phyloP scores from a whole-genome alignment of 2,329 filamentous ascomycete species.

The Penicillium glabrum region DNA sequence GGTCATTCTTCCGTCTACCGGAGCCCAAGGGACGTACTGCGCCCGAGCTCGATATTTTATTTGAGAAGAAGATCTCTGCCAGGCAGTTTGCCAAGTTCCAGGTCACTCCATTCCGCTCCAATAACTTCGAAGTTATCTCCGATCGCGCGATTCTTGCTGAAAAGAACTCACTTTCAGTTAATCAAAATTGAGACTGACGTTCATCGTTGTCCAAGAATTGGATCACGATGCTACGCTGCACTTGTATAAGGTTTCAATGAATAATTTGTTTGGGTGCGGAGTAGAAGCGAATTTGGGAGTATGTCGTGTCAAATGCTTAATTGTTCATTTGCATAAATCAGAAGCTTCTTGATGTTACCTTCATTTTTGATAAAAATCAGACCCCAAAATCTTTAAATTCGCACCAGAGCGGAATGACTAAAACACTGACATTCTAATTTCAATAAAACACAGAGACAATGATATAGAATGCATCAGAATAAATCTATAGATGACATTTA shows the following conservation, averaged over 20 bases:
- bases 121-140: background rate
- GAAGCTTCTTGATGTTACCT: no score
- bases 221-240: background rate
- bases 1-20: slow-evolving; percentile 47
- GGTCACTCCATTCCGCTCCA: background rate
- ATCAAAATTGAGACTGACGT: background rate
- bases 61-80: slow-evolving; percentile 40
- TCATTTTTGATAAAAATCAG: no score
- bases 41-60: slow-evolving; percentile 43
- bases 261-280: background rate
- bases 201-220: background rate
- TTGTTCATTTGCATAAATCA: no score
- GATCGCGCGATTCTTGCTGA: background rate
- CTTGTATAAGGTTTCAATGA: background rate
- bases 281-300: no score
- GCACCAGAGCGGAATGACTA: no score
- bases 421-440: no score
- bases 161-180: background rate
- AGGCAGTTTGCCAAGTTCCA: slow-evolving; percentile 32
- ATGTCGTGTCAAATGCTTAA: no score
- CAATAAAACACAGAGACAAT: no score
- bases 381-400: no score
- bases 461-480: no score
- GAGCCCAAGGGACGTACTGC: slow-evolving; percentile 45
- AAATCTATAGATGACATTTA: no score